Percentiles rank a stretch among this genome's conserved stretches.
Evolutionary conservation across 768 basidiomycete species (phyloP).

Genomic region (Hericium erinaceus): DNA sequence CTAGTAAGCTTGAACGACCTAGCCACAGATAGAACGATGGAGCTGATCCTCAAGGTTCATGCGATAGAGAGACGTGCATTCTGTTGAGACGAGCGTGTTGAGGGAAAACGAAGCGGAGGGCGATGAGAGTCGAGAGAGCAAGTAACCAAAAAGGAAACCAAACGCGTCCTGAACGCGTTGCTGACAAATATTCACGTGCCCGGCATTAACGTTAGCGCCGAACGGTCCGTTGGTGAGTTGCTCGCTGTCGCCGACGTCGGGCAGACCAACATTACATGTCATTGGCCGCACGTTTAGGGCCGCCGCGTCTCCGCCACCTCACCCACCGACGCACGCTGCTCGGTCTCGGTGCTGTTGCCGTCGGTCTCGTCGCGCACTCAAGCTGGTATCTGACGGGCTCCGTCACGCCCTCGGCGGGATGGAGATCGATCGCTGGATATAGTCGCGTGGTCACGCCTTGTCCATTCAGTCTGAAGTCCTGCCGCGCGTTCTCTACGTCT

Average conservation of each 20-base stretch:
- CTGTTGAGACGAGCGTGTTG: no score
- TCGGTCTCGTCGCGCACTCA: slow-evolving; percentile 2
- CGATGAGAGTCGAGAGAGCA: neutral
- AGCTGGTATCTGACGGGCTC: neutral
- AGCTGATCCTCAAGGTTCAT: no score
- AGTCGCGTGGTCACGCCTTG: slow-evolving; percentile 1
- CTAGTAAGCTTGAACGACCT: no score
- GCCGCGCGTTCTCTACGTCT: neutral
- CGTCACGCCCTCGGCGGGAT: neutral
- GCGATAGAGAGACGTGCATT: no score
- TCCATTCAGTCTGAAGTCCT: neutral
- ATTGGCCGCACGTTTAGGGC: neutral
- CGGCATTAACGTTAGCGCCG: neutral
- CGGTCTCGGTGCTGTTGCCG: slow-evolving; percentile 2
- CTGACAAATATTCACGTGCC: neutral
- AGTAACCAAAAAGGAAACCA: neutral
- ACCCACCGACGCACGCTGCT: neutral
- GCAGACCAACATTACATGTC: neutral
- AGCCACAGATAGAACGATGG: no score
- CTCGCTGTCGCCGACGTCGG: no score
- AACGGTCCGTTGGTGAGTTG: neutral
- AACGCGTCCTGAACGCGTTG: neutral
- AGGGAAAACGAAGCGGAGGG: neutral
- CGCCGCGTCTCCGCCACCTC: neutral
- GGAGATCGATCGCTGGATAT: slow-evolving; percentile 4